Conservation (phyloP, 1,284 basidiomycete species). For the Exobasidium rhododendri region DNA sequence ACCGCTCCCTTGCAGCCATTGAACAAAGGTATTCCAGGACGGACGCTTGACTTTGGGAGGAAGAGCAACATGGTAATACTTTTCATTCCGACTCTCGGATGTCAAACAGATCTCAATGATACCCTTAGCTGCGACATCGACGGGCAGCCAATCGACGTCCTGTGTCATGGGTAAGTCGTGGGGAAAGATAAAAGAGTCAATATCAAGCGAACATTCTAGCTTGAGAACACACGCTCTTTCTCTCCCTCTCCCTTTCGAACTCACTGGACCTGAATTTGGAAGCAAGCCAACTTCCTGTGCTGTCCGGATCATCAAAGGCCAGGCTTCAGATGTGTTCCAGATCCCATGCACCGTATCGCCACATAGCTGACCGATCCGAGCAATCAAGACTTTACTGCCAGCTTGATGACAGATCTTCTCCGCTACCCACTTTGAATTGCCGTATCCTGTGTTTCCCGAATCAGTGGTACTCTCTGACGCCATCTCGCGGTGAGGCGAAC, state of each 20-base stretch:
- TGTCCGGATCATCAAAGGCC: slow-evolving; percentile 56
- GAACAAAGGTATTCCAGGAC: slow-evolving; percentile 59
- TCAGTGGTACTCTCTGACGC: slow-evolving; percentile 43
- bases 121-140: slow-evolving; percentile 62
- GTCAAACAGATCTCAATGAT: slow-evolving; percentile 60
- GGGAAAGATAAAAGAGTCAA: neutral
- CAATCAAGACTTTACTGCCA: slow-evolving; percentile 10
- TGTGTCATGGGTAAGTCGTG: no score
- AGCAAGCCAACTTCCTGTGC: slow-evolving; percentile 59
- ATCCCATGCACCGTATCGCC: slow-evolving; percentile 62
- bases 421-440: slow-evolving; percentile 64
- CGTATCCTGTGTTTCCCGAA: slow-evolving; percentile 62
- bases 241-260: neutral
- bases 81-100: neutral
- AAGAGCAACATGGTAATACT: slow-evolving; percentile 18
- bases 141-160: slow-evolving; percentile 62
- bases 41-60: slow-evolving; percentile 18
- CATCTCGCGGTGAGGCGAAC: slow-evolving; percentile 54
- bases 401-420: slow-evolving; percentile 60
- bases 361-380: slow-evolving; percentile 60
- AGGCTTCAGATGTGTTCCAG: slow-evolving; percentile 66
- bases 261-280: slow-evolving; percentile 58
- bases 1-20: slow-evolving; percentile 64
- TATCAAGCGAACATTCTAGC: no score
- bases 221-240: no score